Evolutionary conservation across 345 rosid species (phyloP).

Genomic region (Eucalyptus camaldulensis): DNA sequence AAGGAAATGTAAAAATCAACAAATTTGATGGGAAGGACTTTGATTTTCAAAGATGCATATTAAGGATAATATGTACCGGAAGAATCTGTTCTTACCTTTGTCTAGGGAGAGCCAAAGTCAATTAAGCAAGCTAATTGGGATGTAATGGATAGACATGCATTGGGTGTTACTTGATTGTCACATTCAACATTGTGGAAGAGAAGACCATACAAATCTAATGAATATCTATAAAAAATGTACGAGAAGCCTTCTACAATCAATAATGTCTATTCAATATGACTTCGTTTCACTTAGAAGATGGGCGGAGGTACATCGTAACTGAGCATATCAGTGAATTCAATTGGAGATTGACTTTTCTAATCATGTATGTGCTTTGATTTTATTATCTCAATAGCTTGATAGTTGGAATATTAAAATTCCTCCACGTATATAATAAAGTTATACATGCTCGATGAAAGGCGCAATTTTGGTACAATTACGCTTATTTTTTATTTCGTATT

Average conservation of each 20-base stretch:
- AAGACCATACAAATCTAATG: too few species aligned
- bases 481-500: too few species aligned
- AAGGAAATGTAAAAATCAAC: too few species aligned
- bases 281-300: neutral
- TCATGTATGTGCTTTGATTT: neutral
- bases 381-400: neutral
- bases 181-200: too few species aligned
- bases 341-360: neutral
- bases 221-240: too few species aligned
- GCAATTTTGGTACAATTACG: neutral
- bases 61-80: neutral
- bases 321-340: neutral
- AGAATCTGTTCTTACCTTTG: neutral
- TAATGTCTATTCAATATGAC: too few species aligned
- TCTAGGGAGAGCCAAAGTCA: neutral
- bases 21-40: neutral
- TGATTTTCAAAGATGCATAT: neutral
- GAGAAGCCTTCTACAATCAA: too few species aligned
- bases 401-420: neutral
- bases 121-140: too few species aligned
- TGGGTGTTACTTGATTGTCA: too few species aligned
- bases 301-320: fast-evolving
- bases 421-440: too few species aligned
- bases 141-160: too few species aligned
- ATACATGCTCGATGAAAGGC: neutral